These are phyloP conservation scores for Ceratocystis smalleyi DNA, from an alignment of 2,329 filamentous ascomycete species.

Conservation along the genomic window DNA sequence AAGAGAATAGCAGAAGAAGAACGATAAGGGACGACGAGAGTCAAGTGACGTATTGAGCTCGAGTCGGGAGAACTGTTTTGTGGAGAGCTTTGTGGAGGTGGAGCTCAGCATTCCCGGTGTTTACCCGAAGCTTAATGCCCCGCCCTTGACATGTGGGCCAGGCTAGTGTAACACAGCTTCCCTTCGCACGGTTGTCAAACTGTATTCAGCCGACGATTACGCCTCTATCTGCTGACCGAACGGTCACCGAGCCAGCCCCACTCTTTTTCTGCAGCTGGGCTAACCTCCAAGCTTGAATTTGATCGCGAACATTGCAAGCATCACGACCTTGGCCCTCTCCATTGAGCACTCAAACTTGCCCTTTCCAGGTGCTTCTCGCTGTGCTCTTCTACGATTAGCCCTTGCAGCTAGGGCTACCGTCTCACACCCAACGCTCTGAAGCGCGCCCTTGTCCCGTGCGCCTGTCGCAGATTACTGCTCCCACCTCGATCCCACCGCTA, in stretches of 20 bases:
- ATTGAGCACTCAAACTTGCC: not conserved
- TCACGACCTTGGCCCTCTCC: not conserved
- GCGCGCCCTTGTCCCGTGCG: too few relatives aligned
- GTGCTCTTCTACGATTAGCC: too few relatives aligned
- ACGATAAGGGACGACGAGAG: not conserved
- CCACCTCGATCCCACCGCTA: not conserved
- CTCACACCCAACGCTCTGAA: too few relatives aligned
- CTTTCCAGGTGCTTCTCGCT: too few relatives aligned
- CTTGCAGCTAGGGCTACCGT: too few relatives aligned
- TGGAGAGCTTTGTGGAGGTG: not conserved
- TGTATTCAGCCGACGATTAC: not conserved
- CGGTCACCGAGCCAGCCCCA: not conserved
- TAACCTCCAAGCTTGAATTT: not conserved
- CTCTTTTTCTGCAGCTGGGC: not conserved
- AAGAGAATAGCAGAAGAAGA: not conserved
- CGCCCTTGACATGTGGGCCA: not conserved
- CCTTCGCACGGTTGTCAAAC: not conserved
- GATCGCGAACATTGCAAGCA: not conserved
- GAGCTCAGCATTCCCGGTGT: not conserved
- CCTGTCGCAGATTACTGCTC: not conserved
- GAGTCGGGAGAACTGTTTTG: not conserved
- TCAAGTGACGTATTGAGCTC: not conserved
- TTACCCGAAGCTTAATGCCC: not conserved
- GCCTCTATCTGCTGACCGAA: not conserved
- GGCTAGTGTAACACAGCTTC: not conserved